These are phyloP conservation scores for Syzygium aqueum DNA, from an alignment of 345 rosid genomes.

Conservation along the genomic window DNA sequence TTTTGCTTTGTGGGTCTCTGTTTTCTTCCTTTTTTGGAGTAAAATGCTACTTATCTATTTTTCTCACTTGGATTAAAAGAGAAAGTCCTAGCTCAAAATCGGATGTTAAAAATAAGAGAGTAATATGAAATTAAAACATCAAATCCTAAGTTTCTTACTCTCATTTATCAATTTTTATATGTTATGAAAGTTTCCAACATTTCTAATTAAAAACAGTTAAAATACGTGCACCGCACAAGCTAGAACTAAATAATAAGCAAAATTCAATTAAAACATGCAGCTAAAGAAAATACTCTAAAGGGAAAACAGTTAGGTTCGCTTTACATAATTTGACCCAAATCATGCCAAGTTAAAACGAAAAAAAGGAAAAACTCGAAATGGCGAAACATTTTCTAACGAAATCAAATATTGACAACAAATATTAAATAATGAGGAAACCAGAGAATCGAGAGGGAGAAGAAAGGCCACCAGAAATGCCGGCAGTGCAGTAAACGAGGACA, in stretches of 20 bases:
- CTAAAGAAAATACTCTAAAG: background rate
- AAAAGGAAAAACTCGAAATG: background rate
- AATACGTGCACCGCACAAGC: background rate
- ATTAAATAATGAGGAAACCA: background rate
- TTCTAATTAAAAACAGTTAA: background rate
- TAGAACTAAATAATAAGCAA: background rate
- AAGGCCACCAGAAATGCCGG: conserved; percentile 28
- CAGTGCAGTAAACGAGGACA: conserved; percentile 40
- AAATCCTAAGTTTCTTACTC: background rate
- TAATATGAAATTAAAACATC: background rate
- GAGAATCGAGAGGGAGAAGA: background rate
- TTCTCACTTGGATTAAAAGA: background rate
- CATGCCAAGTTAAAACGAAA: background rate
- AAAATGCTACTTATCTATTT: background rate
- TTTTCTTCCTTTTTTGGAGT: background rate
- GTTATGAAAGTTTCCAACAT: background rate
- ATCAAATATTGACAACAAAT: background rate
- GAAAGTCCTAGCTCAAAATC: background rate
- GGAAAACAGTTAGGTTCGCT: conserved; percentile 17
- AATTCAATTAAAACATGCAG: background rate
- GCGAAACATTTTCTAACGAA: background rate
- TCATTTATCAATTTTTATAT: background rate
- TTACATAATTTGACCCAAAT: conserved; percentile 10
- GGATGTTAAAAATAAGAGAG: background rate
- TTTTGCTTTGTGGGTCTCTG: background rate